Evolutionary conservation across 2,329 filamentous ascomycete genomes (phyloP), one percentile per base, ranked within the genome.

Genomic region (Phoma sp.): DNA sequence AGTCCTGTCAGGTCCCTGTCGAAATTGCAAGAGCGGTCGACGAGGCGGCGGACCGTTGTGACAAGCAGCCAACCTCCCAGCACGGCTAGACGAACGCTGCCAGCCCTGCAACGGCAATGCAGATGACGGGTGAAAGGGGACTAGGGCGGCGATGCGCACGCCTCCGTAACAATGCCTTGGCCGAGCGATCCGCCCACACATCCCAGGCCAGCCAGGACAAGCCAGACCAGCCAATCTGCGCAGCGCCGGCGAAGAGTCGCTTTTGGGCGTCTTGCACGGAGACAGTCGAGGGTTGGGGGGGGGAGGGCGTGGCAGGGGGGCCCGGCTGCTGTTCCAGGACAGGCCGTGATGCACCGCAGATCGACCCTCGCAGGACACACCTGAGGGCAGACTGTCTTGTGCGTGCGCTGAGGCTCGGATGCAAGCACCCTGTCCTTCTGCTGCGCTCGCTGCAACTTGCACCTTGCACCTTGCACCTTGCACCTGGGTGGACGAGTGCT

Each of bases 301-400:
- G 45, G 40, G 46, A 46, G 45, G 63, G 67, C 62, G 53, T 22
- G 38, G 44, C 64, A 58, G 64, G 67, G 69, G 61, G 27, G 57
- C 66, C 57, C 54, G 61, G 51, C 45, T 46, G 44, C 53, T 60
- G 64, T 55, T 55, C 74, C 58, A 74, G 73, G 74, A 75, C 73
- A 74, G 73, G 73, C 68, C 62, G 62, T 63, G 63, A 69, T 75
- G 74, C 74, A 72, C 71, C 57, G 74, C 73, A 77, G 74, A 77
- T 77, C 74, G 61, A 60, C 62, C 65, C 60, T 66, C 64, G 62
- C 67, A 67, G 63, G 63, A 67, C 63, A 65, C 49, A 49, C 58
- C 57, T 60, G 56, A 61, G 51, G 62, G 55, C 55, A 58, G 53
- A 60, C 58, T 43, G 41, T 49, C 58, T 49, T 54, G 45, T 17